Evolutionary conservation across 768 basidiomycete species (phyloP), one percentile per base, ranked within the genome.

Genomic region (Tulasnella sp.): DNA sequence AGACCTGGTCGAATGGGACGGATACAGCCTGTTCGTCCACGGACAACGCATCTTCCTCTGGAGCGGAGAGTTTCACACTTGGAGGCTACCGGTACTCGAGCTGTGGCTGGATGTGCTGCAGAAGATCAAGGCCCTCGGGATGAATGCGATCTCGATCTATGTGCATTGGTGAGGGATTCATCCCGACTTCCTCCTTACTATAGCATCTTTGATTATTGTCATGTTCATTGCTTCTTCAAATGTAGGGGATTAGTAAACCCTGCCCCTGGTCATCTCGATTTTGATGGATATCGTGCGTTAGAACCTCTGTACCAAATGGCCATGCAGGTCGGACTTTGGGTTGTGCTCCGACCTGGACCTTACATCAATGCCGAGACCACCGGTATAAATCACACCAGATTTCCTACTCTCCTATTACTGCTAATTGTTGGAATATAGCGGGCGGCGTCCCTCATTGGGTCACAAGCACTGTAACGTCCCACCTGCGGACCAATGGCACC

Each of bases 61-160:
- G 85, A 85, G 70, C 55, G 89, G 89, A 59, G 89, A 90, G 68
- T 87, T 89, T 68, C 89, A 90, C 65, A 80, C 86, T 0, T 91
- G 86, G 72, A 80, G 87, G 22, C 71, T 91, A 7, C 89, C 87
- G 9, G 83, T 89, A 0, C 86, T 84, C 15, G 80, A 80, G 2
- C 69, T 91, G 57, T 92, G 89, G 87, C 75, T 80, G 11, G 89
- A 90, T 65, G 81, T 91, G 51, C 77, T 91, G 43, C 82, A 91
- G 63, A 91, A 87, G 67, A 73, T 80, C 60, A 87, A 87, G 65
- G 89, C 87, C 3, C 81, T 85, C 0, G 89, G 89, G 10, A 73
- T 92, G 60, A 92, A 90, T 64, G 79, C 79, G 0, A 77, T 84
- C 71, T 87, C 63, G 63, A 78, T 91, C 24, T 90, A 90, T 65